These are phyloP conservation scores for Omphalotus olearius DNA, from an alignment of 1,284 basidiomycete species.

Conservation along the genomic window DNA sequence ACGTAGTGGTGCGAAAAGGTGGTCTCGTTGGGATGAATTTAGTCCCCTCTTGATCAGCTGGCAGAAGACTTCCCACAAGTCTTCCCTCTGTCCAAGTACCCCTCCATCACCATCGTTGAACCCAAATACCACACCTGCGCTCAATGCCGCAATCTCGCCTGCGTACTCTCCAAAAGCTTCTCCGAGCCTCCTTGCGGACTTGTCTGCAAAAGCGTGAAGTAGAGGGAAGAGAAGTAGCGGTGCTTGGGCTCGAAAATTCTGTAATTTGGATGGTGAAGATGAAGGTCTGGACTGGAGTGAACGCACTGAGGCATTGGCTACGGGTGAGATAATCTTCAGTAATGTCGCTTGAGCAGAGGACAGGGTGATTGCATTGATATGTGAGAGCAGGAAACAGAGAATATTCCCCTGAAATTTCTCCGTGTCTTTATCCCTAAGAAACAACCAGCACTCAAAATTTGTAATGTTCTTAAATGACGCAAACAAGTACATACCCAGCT, in stretches of 20 bases:
- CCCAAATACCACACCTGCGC: background rate
- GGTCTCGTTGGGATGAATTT: background rate
- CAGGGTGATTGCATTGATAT: constrained; percentile 62
- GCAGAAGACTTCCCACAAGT: constrained; percentile 14
- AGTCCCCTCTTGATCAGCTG: background rate
- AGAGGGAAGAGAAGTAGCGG: constrained; percentile 3
- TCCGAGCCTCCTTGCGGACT: no score
- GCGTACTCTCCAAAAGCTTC: no score
- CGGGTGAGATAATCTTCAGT: background rate
- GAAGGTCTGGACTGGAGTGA: constrained; percentile 26
- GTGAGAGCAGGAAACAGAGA: constrained; percentile 81
- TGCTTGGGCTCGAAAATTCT: background rate
- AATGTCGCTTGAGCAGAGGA: constrained; percentile 35
- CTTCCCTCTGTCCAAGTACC: constrained; percentile 1
- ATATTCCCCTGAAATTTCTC: constrained; percentile 74
- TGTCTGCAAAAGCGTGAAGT: background rate
- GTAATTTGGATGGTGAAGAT: no score
- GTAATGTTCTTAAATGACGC: background rate
- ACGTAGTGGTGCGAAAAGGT: background rate
- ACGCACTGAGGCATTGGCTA: constrained; percentile 22
- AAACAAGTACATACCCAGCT: constrained; percentile 33
- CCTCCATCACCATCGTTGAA: background rate
- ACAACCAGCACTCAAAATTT: background rate
- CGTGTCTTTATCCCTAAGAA: constrained; percentile 3
- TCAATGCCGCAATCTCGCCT: background rate